Conservation (phyloP, 2,329 filamentous ascomycete genomes). For the Thielaviopsis musarum region DNA sequence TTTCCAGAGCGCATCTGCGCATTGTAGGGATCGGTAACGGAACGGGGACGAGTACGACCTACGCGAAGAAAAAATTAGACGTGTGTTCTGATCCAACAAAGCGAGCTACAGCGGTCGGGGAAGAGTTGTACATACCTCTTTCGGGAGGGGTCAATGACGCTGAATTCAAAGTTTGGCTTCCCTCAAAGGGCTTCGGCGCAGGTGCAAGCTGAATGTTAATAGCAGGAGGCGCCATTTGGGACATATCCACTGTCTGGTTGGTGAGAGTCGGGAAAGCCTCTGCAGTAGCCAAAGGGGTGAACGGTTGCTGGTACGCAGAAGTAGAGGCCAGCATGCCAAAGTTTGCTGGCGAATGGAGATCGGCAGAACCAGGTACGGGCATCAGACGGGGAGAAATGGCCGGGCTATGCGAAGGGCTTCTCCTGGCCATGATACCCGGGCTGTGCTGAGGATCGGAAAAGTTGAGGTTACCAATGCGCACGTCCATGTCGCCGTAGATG, state of each 20-base stretch:
- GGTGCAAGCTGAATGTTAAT: slow-evolving; percentile 92
- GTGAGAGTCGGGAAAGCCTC: slow-evolving; percentile 37
- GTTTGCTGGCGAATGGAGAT: slow-evolving; percentile 3
- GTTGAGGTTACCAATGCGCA: slow-evolving; percentile 59
- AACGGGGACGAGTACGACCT: slow-evolving; percentile 36
- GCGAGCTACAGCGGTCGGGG: background rate
- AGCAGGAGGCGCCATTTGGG: slow-evolving; percentile 75
- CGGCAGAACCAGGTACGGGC: slow-evolving; percentile 25
- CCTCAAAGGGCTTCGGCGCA: slow-evolving; percentile 24
- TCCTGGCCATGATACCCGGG: slow-evolving; percentile 44
- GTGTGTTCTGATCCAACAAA: background rate
- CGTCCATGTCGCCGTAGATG: slow-evolving; percentile 11
- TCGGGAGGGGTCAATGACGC: slow-evolving; percentile 68
- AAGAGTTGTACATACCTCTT: slow-evolving; percentile 30
- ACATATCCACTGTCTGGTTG: slow-evolving; percentile 39
- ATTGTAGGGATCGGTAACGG: slow-evolving; percentile 44
- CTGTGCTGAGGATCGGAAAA: slow-evolving; percentile 53
- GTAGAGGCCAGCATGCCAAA: slow-evolving; percentile 4
- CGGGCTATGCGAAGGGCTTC: slow-evolving; percentile 63
- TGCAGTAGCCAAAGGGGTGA: slow-evolving; percentile 4
- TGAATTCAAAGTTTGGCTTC: slow-evolving; percentile 43
- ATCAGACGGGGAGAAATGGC: slow-evolving; percentile 47
- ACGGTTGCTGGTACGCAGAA: background rate
- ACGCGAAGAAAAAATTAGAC: slow-evolving; percentile 1
- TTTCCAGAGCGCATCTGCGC: slow-evolving; percentile 18